These are phyloP conservation scores for Atkinsonella hypoxylon DNA, from an alignment of 2,329 filamentous ascomycete genomes.

Conservation along the genomic window DNA sequence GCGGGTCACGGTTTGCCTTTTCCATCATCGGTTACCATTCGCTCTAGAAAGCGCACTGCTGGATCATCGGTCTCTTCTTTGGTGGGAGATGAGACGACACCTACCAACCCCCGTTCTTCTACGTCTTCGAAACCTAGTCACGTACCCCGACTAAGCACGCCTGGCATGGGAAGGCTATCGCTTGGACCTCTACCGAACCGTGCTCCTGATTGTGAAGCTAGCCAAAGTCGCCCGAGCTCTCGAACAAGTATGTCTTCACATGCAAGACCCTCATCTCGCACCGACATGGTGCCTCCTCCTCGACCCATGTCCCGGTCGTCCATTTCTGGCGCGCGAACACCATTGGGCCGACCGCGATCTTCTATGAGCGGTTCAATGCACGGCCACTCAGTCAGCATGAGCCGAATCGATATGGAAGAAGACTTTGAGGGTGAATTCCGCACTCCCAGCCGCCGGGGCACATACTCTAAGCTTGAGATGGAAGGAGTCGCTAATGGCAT, in stretches of 20 bases:
- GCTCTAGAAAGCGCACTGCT: constrained; percentile 56
- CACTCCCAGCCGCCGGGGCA: constrained; percentile 44
- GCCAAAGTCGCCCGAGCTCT: constrained; percentile 58
- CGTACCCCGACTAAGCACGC: constrained; percentile 46
- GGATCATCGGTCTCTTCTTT: constrained; percentile 41
- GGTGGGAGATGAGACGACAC: constrained; percentile 39
- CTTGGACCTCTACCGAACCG: constrained; percentile 51
- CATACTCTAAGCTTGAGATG: constrained; percentile 36
- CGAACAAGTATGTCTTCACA: constrained; percentile 51
- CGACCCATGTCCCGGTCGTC: constrained; percentile 57
- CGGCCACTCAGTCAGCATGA: constrained; percentile 45
- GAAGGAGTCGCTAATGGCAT: constrained; percentile 28
- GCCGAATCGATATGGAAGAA: constrained; percentile 36
- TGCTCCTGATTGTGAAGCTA: constrained; percentile 31
- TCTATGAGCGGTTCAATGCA: constrained; percentile 56
- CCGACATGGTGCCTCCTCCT: constrained; percentile 39
- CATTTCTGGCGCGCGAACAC: constrained; percentile 47
- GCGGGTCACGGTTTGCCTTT: constrained; percentile 5
- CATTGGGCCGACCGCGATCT: constrained; percentile 57
- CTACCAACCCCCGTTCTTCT: constrained; percentile 26
- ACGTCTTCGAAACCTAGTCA: constrained; percentile 34
- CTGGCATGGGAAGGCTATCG: constrained; percentile 50
- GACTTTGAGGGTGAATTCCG: constrained; percentile 28
- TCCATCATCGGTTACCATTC: constrained; percentile 49
- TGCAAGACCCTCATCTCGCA: constrained; percentile 41